Conservation (phyloP, 2,329 filamentous ascomycete species). For the Trichoderma lentiforme region DNA sequence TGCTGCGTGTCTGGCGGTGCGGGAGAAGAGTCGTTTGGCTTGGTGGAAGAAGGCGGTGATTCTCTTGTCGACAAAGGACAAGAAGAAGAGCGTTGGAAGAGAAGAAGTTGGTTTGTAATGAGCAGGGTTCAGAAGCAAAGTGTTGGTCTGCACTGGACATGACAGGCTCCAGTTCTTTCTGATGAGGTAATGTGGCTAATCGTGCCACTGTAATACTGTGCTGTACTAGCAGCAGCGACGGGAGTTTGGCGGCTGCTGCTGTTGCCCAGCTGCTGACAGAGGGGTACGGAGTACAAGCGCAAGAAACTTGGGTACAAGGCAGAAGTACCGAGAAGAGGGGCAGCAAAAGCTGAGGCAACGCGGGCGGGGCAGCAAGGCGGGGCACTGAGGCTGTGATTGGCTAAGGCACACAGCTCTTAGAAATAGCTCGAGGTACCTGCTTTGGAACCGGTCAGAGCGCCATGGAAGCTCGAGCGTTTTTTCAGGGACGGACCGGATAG, state of each 20-base stretch:
- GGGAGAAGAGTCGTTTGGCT: neutral
- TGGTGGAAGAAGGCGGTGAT: neutral
- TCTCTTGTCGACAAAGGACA: neutral
- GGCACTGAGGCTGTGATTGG: neutral
- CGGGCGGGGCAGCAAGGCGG: slow-evolving; percentile 7
- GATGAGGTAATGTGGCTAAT: slow-evolving; percentile 17
- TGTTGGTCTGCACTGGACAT: neutral
- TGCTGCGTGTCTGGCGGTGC: neutral
- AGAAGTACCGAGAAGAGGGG: slow-evolving; percentile 17
- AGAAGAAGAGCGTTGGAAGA: neutral
- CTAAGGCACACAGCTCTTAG: neutral
- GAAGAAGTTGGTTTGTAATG: slow-evolving; percentile 11
- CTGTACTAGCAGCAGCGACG: neutral
- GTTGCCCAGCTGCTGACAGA: neutral
- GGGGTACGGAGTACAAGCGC: neutral
- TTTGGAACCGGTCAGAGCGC: neutral
- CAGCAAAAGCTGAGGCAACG: neutral
- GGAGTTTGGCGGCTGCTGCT: no score
- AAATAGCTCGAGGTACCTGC: neutral
- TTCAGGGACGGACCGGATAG: neutral
- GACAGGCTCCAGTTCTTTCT: slow-evolving; percentile 15
- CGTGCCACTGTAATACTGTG: neutral
- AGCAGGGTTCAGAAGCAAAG: neutral
- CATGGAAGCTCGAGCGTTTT: neutral
- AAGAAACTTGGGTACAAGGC: neutral